Base-by-base conservation (phyloP, 768 basidiomycete genomes). In the Mycena crocata region DNA sequence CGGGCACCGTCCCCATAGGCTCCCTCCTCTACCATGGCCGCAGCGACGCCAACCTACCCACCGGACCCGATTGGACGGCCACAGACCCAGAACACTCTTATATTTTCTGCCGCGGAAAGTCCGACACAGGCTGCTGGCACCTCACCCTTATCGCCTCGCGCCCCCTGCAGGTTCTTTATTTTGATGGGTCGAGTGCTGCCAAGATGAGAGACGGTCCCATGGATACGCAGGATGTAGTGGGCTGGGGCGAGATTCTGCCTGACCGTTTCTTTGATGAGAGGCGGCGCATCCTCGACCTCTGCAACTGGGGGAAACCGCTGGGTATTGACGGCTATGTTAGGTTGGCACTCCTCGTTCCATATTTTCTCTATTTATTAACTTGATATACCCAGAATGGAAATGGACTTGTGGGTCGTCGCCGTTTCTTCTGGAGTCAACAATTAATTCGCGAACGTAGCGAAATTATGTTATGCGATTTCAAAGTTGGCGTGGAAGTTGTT, bases 381-480 rank as follows among this genome's bases (percentile, higher is more conserved):
- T 24, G 17, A 17, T 55, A 48, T 10, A 10, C 2, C 10, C 32
- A 84, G 82, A 64, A 85, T 85, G 84, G 82, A 85, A 77, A 80
- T 82, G 78, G 79, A 83, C 66, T 85, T 87, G 84, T 85, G 65
- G 69, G 83, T 30, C 34, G 15, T 35, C 48, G 37, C 26, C 31
- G 1, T 35, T 24, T 17, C 62, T 9, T 40, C 44, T 54, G 32
- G n/a, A 23, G 60, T 30, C 32, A 56, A n/a, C n/a, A 17, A 19
- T 55, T 60, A 24, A 70, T 50, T n/a, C 23, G 21, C 30, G 19
- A 28, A 49, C 24, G 6, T 58, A 86, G 84, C 63, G 86, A 87
- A 71, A 73, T 84, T 19, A 84, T 85, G 80, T 73, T 85, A 10
- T 86, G 85, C 66, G 78, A 85, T 66, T 85, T 87, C 66, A 78